Percentiles rank a stretch among this genome's conserved stretches.
Evolutionary conservation across 495 filamentous ascomycete genomes (phyloP).

Genomic region (Annulohypoxylon bovei): DNA sequence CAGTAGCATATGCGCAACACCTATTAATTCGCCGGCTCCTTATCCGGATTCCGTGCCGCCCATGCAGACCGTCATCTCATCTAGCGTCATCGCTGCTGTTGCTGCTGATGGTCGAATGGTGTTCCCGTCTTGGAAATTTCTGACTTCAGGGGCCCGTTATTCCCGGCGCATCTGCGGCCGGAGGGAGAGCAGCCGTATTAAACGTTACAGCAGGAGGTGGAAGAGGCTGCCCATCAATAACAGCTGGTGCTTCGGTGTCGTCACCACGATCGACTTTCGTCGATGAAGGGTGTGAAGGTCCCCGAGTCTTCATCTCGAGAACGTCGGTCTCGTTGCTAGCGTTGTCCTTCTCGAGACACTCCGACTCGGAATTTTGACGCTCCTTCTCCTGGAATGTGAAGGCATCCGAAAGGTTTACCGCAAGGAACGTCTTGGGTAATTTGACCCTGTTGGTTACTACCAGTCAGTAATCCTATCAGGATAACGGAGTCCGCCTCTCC

Average conservation of each 20-base stretch:
- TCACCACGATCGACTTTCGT: constrained; percentile 31
- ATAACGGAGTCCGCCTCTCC: constrained; percentile 1
- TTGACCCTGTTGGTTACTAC: constrained; percentile 72
- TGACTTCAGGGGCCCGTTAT: constrained; percentile 30
- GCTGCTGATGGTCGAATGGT: constrained; percentile 25
- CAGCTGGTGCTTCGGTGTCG: constrained; percentile 20
- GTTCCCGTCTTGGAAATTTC: constrained; percentile 27
- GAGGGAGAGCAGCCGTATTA: constrained; percentile 40
- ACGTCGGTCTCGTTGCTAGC: constrained; percentile 40
- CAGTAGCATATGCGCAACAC: constrained; percentile 10
- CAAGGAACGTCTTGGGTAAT: constrained; percentile 91
- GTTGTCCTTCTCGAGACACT: constrained; percentile 43
- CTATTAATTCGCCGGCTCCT: constrained; percentile 41
- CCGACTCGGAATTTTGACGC: constrained; percentile 50
- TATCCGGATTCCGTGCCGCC: constrained; percentile 42
- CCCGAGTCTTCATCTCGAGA: constrained; percentile 44
- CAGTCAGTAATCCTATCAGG: constrained; percentile 17
- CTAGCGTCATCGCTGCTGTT: constrained; percentile 33
- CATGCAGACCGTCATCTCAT: constrained; percentile 38
- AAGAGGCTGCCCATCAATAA: constrained; percentile 31
- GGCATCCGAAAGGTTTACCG: constrained; percentile 84
- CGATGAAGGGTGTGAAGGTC: constrained; percentile 20
- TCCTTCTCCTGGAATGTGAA: constrained; percentile 65
- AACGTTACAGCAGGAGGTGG: constrained; percentile 39
- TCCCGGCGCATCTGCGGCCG: constrained; percentile 41